Evolutionary conservation across 257 asterid genomes (phyloP), one percentile per base, ranked within the genome.

Genomic region (Lycium barbarum): DNA sequence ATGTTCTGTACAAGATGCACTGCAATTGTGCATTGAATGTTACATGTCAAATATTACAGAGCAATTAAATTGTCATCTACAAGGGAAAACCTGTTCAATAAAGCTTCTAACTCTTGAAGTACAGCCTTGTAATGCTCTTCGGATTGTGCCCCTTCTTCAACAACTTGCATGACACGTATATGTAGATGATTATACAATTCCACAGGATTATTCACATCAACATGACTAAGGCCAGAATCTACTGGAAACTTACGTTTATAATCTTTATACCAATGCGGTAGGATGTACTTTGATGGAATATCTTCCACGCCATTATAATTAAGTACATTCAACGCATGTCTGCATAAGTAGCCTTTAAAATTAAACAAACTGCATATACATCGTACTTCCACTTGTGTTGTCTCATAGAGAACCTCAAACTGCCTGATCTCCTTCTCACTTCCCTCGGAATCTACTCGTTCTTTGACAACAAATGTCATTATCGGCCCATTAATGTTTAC

Each of bases 361-460:
- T 88, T 87, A 88, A 92, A 91, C 88, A 90, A 68, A 71, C 95
- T 87, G 83, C 94, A 92, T 54, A 92, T 90, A 89, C 93, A 92
- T 13, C 92, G 91, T 38, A 91, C 88, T 84, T 92, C 96, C 84
- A 67, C 84, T 83, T 86, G 87, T 36, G 88, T 90, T 4, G 92
- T 83, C 88, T 91, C 94, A 11, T 87, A 91, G 47, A 92, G 79
- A 84, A 91, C 95, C 88, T 91, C 94, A 26, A 88, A 91, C 15
- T 85, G 88, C 79, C 91, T 88, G 45, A 89, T 90, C 86, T 89
- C 94, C 88, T 87, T 88, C 72, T 83, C 91, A 1, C 73, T 68
- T 82, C 89, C 92, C 38, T 80, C 88, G n/a, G 78, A 84, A 83
- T 87, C 90, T 17, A 84, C 78, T 82, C 90, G 83, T 87, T 91